Evolutionary conservation across 2,329 filamentous ascomycete species (phyloP).

Genomic region (Cladosporium oxysporum): DNA sequence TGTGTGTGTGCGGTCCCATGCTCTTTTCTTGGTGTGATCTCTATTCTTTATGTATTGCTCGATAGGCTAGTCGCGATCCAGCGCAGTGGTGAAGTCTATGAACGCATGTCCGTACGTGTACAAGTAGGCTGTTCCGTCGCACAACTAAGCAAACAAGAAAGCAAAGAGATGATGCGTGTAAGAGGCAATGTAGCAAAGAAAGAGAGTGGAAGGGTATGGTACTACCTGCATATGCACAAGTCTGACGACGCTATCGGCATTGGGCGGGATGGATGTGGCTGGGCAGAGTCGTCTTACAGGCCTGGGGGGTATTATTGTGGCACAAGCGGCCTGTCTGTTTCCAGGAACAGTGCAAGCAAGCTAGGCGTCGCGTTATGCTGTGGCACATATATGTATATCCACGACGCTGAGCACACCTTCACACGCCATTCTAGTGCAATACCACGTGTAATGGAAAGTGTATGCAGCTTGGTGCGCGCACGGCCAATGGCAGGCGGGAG

Average conservation of each 20-base stretch:
- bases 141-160: background rate
- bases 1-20: slow-evolving; percentile 15
- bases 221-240: background rate
- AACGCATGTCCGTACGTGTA: background rate
- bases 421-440: slow-evolving; percentile 3
- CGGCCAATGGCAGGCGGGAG: background rate
- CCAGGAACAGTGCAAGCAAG: background rate
- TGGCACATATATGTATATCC: background rate
- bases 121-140: background rate
- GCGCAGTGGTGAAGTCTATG: background rate
- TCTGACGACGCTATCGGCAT: background rate
- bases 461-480: background rate
- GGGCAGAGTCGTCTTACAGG: background rate
- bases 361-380: background rate
- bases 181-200: background rate
- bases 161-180: background rate
- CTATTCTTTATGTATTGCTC: background rate
- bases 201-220: background rate
- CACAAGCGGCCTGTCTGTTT: background rate
- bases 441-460: slow-evolving; percentile 1
- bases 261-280: slow-evolving; percentile 3
- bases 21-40: background rate
- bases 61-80: background rate
- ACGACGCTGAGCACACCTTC: background rate
- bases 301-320: background rate